Base-by-base conservation (phyloP, 768 basidiomycete species). In the Kwoniella mangroviensis region DNA sequence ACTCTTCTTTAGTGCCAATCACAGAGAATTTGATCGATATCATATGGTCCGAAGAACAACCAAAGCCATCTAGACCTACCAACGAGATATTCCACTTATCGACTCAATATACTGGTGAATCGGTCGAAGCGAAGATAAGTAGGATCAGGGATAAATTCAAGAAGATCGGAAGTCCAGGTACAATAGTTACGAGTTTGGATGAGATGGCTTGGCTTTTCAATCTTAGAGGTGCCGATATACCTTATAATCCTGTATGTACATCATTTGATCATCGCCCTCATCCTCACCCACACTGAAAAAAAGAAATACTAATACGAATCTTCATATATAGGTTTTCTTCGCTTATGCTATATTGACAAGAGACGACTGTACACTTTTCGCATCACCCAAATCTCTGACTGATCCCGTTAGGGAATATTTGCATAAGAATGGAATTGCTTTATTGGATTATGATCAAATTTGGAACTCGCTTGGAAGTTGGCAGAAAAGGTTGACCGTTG, bases 191-290 rank as follows among this genome's bases (percentile, higher is more conserved):
- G n/a, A 89, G 91, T 86, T 87, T 98, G 22, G 96, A 98, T 81
- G 96, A 98, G 81, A 89, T 96, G 60, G 94, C 93, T 0, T 98
- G 82, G 81, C 41, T 79, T 53, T 80, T 82, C 75, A 83, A 98
- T 82, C 85, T 99, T 41, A 90, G 96, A 71, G 95, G 94, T 1
- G 88, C 89, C 2, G 96, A 98, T 80, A 95, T 98, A 76, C 89
- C 90, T 42, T 98, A 87, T 84, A 98, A 97, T 70, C 90, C 90
- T 3, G 89, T 89, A 59, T 45, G 79, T 86, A 9, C 58, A 56
- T 60, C 34, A 34, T 34, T 7, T 34, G 34, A 34, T 34, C 1
- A 34, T 34, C 34, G 3, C 34, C 6, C 34, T 34, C 34, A 34
- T 7, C 28, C 28, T 28, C 4, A 28, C 28, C 28, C 28, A 28